These are phyloP conservation scores for Talaromyces sp. DNA, from an alignment of 2,329 filamentous ascomycete genomes.

Conservation along the genomic window DNA sequence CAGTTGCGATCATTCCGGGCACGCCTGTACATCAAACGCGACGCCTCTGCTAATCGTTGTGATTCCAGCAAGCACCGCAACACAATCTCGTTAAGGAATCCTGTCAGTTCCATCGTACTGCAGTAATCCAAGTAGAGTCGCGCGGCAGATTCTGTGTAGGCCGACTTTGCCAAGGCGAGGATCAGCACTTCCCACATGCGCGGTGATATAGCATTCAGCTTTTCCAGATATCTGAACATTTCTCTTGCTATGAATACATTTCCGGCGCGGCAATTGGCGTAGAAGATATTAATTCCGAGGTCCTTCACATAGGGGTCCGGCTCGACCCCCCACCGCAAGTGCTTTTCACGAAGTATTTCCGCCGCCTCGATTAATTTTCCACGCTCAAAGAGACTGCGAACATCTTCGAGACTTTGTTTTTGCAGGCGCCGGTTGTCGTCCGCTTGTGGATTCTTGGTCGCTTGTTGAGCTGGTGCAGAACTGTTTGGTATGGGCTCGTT, in stretches of 20 bases:
- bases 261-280: slow-evolving; percentile 29
- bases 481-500: neutral
- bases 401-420: slow-evolving; percentile 11
- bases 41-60: slow-evolving; percentile 31
- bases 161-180: slow-evolving; percentile 28
- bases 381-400: slow-evolving; percentile 22
- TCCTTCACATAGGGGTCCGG: slow-evolving; percentile 24
- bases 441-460: neutral
- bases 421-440: neutral
- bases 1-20: slow-evolving; percentile 29
- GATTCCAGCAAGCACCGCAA: slow-evolving; percentile 34
- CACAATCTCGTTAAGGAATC: slow-evolving; percentile 29
- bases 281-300: slow-evolving; percentile 28
- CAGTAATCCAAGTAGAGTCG: slow-evolving; percentile 26
- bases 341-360: slow-evolving; percentile 28
- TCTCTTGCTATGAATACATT: slow-evolving; percentile 35
- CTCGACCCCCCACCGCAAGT: slow-evolving; percentile 15
- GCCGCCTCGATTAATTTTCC: slow-evolving; percentile 30
- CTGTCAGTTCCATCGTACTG: slow-evolving; percentile 24
- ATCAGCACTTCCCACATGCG: slow-evolving; percentile 35
- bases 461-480: neutral
- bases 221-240: slow-evolving; percentile 31
- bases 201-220: slow-evolving; percentile 24
- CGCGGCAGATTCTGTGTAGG: slow-evolving; percentile 32
- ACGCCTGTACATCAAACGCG: slow-evolving; percentile 28